Evolutionary conservation across 495 filamentous ascomycete genomes (phyloP), one percentile per base, ranked within the genome.

Genomic region (Penicillium alfredii): DNA sequence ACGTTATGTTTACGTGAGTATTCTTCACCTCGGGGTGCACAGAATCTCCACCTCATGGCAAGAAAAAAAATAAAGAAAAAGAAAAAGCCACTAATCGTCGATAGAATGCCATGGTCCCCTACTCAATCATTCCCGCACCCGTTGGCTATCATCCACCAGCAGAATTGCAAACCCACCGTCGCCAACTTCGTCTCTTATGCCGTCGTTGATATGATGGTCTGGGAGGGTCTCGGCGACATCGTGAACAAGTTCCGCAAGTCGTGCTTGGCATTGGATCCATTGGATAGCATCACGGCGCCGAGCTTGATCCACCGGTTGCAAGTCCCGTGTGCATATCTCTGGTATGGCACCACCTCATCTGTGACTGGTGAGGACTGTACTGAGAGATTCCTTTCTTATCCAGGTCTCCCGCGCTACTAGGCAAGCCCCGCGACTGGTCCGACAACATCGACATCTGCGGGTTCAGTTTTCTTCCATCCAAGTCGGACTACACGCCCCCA

Each of bases 311-410:
- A 72, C 40, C 69, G 77, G 4, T 64, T 88, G 10, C 65, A 71
- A 20, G 71, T 90, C n/a, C 86, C 86, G 4, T 80, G 77, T 40
- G 88, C 84, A 5, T 90, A 89, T 46, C 78, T 83, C 38, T 90
- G 86, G 86, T 60, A 40, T 13, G 33, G 10, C 6, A 2, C 6
- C 15, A 2, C 8, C 4, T 12, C 11, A 16, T 10, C 2, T 4
- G 11, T 18, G 4, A n/a, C 26, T 30, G 19, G 33, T 3, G 7
- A 20, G 9, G 6, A 23, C 29, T 13, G n/a, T n/a, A n/a, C n/a
- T n/a, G n/a, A n/a, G n/a, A n/a, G n/a, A n/a, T n/a, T n/a, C n/a
- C n/a, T n/a, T n/a, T n/a, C n/a, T n/a, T 10, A 0, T 7, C 6
- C 11, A 60, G 60, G 86, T 80, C 83, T 17, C 86, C 86, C 0